Evolutionary conservation across 176 grass and related monocot species (phyloP).

Genomic region (Lolium perenne): DNA sequence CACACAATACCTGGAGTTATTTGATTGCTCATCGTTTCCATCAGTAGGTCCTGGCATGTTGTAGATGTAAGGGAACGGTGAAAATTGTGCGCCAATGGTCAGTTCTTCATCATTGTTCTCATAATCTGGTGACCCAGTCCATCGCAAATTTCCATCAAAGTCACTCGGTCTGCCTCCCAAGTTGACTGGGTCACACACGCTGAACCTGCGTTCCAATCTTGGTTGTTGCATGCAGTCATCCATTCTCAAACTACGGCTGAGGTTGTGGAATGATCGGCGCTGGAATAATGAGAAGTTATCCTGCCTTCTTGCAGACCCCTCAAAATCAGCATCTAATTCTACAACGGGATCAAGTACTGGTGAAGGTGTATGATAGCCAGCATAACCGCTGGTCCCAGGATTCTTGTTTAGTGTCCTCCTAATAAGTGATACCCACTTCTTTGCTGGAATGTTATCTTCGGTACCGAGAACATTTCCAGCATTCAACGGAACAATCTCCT

Average conservation of each 20-base stretch:
- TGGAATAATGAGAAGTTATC: conserved; percentile 68
- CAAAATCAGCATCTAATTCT: conserved; percentile 91
- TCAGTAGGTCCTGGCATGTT: conserved; percentile 37
- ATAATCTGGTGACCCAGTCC: conserved; percentile 59
- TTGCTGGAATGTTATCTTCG: conserved; percentile 87
- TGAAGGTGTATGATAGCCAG: conserved; percentile 67
- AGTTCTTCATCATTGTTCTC: conserved; percentile 56
- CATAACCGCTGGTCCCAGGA: conserved; percentile 51
- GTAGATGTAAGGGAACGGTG: conserved; percentile 63
- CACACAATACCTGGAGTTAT: conserved; percentile 63
- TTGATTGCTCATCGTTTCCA: conserved; percentile 47
- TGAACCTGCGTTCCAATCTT: conserved; percentile 79
- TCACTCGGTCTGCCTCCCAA: conserved; percentile 74
- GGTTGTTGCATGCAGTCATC: conserved; percentile 61
- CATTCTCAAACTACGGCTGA: conserved; percentile 81
- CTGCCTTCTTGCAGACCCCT: conserved; percentile 67
- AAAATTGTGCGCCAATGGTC: conserved; percentile 42
- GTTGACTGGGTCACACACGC: conserved; percentile 72
- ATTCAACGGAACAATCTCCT: conserved; percentile 98
- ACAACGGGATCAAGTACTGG: conserved; percentile 77
- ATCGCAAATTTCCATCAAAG: conserved; percentile 68
- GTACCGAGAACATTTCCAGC: conserved; percentile 96
- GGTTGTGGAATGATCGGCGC: conserved; percentile 75
- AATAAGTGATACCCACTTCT: conserved; percentile 90
- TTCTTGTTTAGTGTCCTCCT: conserved; percentile 76